phyloP scores from a whole-genome alignment of 345 rosid species.

The Trapa incisa region DNA sequence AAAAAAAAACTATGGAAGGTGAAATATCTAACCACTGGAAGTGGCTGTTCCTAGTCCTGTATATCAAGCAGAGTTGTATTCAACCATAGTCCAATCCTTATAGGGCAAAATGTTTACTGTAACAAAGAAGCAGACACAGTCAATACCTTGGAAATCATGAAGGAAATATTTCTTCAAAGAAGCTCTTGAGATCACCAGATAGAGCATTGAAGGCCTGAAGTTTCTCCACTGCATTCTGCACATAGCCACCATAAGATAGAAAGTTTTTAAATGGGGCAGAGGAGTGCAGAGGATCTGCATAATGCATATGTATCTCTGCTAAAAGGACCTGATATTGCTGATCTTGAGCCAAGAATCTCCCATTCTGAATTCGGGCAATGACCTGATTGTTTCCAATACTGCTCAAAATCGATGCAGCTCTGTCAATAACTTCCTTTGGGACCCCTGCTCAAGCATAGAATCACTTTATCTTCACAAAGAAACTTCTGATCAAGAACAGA shows the following conservation, averaged over 20 bases:
- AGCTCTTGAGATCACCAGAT: constrained; percentile 40
- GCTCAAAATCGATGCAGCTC: constrained; percentile 60
- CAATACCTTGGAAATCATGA: constrained; percentile 11
- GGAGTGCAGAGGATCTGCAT: neutral
- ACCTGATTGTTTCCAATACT: constrained; percentile 31
- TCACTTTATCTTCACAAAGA: neutral
- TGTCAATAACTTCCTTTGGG: constrained; percentile 64
- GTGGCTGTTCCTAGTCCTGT: no score
- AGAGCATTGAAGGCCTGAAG: constrained; percentile 46
- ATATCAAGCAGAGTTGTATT: no score
- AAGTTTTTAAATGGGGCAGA: neutral
- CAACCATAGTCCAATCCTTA: neutral
- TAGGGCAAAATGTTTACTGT: neutral
- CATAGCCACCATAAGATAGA: neutral
- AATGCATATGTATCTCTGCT: neutral
- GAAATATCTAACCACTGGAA: no score
- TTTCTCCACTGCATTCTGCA: constrained; percentile 65
- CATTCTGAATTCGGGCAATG: constrained; percentile 40
- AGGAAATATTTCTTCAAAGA: constrained; percentile 47
- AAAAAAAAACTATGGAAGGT: no score
- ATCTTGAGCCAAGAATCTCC: constrained; percentile 50
- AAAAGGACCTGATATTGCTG: constrained; percentile 45
- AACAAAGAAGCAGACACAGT: neutral
- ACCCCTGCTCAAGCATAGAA: constrained; percentile 34
- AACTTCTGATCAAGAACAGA: neutral